Percentiles rank a stretch among this genome's conserved stretches.
Evolutionary conservation across 2,329 filamentous ascomycete genomes (phyloP).

Genomic region (Fusarium torulosum): DNA sequence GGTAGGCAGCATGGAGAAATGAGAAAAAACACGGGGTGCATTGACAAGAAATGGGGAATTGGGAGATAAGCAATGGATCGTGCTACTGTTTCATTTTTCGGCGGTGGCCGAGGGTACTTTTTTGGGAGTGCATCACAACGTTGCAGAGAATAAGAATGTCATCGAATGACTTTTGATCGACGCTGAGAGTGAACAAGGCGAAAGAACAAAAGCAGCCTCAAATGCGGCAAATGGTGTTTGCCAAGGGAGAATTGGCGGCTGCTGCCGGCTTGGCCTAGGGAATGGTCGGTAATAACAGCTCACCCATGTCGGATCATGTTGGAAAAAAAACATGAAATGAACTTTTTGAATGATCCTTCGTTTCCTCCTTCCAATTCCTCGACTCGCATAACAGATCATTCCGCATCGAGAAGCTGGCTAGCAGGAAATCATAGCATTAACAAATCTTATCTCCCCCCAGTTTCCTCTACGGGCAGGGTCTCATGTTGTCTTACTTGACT

Average conservation of each 20-base stretch:
- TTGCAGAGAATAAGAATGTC: not conserved
- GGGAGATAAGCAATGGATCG: constrained; percentile 13
- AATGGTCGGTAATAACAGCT: constrained; percentile 32
- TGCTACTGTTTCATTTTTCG: not conserved
- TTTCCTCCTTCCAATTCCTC: not conserved
- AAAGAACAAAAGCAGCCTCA: constrained; percentile 4
- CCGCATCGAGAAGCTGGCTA: constrained; percentile 30
- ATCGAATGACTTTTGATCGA: not conserved
- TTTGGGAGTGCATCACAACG: not conserved
- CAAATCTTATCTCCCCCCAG: constrained; percentile 9
- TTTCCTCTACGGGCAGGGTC: not conserved
- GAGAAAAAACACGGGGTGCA: constrained; percentile 9
- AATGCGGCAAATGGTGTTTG: not conserved
- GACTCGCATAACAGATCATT: constrained; percentile 1
- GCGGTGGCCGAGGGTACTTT: not conserved
- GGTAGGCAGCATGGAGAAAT: constrained; percentile 7
- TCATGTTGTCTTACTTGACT: constrained; percentile 11
- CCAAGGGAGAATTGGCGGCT: constrained; percentile 20
- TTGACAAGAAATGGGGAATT: constrained; percentile 19
- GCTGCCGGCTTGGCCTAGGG: constrained; percentile 29
- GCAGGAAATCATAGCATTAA: constrained; percentile 8
- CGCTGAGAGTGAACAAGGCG: not conserved
- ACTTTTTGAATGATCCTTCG: constrained; percentile 1
- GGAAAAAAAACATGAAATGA: no score
- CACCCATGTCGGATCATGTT: not conserved